phyloP scores from a whole-genome alignment of 2,329 filamentous ascomycete genomes.

The Epichloe uncinata region DNA sequence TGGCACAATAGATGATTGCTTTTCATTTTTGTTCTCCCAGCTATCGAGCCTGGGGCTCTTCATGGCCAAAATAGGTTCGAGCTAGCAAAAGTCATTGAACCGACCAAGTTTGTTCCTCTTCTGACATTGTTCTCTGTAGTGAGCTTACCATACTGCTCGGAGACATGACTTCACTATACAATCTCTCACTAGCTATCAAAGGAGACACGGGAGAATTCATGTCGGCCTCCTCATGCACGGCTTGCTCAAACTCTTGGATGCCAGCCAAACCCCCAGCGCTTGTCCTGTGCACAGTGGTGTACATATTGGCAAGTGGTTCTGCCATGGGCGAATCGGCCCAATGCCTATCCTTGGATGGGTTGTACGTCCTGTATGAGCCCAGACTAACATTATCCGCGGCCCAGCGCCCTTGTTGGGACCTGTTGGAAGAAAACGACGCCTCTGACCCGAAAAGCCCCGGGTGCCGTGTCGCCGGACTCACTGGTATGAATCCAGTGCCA shows the following conservation, averaged over 20 bases:
- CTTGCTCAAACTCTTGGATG: conserved; percentile 1
- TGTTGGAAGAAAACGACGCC: neutral
- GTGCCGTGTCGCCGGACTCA: conserved; percentile 1
- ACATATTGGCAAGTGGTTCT: neutral
- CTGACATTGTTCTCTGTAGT: neutral
- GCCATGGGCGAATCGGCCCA: neutral
- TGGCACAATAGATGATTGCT: neutral
- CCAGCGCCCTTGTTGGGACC: neutral
- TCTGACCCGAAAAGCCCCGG: neutral
- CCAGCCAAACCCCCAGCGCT: neutral
- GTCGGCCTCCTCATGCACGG: conserved; percentile 1
- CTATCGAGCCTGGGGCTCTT: neutral
- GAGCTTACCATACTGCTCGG: conserved; percentile 2
- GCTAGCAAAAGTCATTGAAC: neutral
- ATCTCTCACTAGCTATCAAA: neutral
- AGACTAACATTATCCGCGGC: neutral
- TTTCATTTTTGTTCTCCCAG: no score
- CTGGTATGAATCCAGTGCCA: conserved; percentile 17
- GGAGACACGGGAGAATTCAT: conserved; percentile 4
- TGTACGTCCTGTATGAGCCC: neutral
- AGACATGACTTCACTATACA: conserved; percentile 10
- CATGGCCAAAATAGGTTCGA: neutral
- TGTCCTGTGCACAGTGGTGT: no score
- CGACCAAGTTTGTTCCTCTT: conserved; percentile 1
- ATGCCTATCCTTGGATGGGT: neutral